Evolutionary conservation across 2,329 filamentous ascomycete species (phyloP).

Genomic region (Alternaria arborescens): DNA sequence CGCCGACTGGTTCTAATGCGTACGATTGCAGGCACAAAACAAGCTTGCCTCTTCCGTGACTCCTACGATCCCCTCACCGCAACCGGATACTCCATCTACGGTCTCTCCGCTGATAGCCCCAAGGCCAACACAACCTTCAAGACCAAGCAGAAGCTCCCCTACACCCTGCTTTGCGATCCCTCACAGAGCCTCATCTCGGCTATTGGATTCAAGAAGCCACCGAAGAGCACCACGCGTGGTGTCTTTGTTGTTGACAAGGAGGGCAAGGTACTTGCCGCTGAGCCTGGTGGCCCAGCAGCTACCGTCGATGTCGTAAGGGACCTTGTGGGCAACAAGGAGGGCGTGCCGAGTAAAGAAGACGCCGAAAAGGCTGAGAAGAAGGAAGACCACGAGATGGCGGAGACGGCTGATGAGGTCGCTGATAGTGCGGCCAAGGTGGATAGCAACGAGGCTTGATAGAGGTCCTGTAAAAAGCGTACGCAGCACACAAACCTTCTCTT

Average conservation of each 20-base stretch:
- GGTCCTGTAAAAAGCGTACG: not conserved
- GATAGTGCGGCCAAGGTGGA: constrained; percentile 49
- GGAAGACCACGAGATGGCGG: constrained; percentile 56
- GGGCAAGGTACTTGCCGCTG: constrained; percentile 78
- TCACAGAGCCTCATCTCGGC: constrained; percentile 77
- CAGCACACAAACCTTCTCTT: not conserved
- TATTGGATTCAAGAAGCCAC: constrained; percentile 87
- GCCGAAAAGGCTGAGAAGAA: constrained; percentile 48
- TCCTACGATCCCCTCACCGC: constrained; percentile 77
- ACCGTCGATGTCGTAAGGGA: constrained; percentile 81
- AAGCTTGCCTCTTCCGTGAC: constrained; percentile 94
- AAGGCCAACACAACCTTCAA: constrained; percentile 95
- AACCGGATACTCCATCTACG: constrained; percentile 85
- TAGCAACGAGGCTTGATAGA: constrained; percentile 25
- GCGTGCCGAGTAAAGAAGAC: constrained; percentile 26
- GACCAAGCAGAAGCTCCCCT: constrained; percentile 88
- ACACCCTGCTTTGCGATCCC: constrained; percentile 86
- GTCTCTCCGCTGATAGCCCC: constrained; percentile 84
- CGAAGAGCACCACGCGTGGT: constrained; percentile 81
- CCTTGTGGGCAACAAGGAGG: constrained; percentile 58
- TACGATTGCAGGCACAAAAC: constrained; percentile 75
- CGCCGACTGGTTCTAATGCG: constrained; percentile 21
- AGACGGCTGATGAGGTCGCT: constrained; percentile 43
- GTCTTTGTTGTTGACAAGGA: constrained; percentile 86
- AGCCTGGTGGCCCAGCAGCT: constrained; percentile 77